phyloP scores from a whole-genome alignment of 768 basidiomycete species.

The Boletus tomentosulus region DNA sequence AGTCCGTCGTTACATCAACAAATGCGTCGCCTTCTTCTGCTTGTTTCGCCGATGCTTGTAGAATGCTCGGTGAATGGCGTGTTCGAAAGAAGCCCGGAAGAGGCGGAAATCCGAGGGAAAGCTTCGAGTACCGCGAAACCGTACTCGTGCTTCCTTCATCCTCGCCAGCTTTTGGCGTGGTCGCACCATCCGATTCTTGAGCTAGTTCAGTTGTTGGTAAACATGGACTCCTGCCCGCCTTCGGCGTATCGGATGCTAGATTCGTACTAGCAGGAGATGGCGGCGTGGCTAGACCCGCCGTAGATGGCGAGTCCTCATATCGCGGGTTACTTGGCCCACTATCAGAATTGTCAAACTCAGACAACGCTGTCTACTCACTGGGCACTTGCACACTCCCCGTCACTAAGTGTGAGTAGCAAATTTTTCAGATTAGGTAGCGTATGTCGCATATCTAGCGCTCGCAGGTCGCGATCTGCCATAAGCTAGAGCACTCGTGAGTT shows the following conservation, averaged over 20 bases:
- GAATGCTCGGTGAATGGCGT: conserved; percentile 49
- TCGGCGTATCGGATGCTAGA: conserved; percentile 25
- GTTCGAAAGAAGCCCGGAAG: conserved; percentile 61
- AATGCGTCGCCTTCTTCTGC: conserved; percentile 19
- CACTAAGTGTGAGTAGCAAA: conserved; percentile 78
- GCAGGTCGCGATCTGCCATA: conserved; percentile 86
- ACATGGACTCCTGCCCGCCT: conserved; percentile 18
- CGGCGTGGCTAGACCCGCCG: conserved; percentile 23
- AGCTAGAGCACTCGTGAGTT: conserved; percentile 46
- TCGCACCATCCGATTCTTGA: conserved; percentile 40
- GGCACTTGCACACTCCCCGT: conserved; percentile 51
- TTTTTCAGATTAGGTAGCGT: conserved; percentile 97
- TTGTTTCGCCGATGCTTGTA: conserved; percentile 22
- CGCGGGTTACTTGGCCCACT: conserved; percentile 14
- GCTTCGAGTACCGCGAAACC: conserved; percentile 37
- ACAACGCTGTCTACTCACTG: conserved; percentile 37
- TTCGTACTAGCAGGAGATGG: conserved; percentile 15
- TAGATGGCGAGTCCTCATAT: conserved; percentile 19
- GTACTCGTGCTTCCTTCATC: conserved; percentile 30
- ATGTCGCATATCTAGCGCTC: conserved; percentile 89
- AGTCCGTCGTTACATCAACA: conserved; percentile 2
- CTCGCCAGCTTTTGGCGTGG: conserved; percentile 49
- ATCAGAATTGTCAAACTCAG: conserved; percentile 9
- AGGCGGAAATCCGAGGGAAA: conserved; percentile 53
- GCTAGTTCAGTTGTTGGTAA: conserved; percentile 19